Evolutionary conservation across 148 eudicot species (phyloP), one percentile per base, ranked within the genome.

Genomic region (Cornus controversa): DNA sequence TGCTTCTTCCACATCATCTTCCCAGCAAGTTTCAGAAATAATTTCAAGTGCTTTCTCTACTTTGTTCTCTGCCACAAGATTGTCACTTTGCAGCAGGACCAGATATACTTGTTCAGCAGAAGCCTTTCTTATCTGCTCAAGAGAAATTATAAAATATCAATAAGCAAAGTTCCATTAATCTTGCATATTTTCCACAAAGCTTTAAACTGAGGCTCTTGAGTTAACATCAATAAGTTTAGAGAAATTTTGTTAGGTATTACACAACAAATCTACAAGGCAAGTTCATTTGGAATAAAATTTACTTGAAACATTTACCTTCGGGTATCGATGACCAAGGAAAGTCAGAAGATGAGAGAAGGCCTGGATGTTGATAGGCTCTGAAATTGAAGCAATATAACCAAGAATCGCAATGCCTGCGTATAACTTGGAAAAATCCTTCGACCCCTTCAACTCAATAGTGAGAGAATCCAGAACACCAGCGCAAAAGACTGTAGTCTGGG

Each of bases 51-150:
- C 94, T 79, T 85, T 88, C 82, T 93, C 93, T 68, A 86, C 37
- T 74, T 90, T 85, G 73, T 87, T 89, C 42, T 88, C 94, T 3
- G 86, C 74, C 60, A 93, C 73, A 66, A 96, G 88, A 79, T 79
- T 77, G 34, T 76, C 94, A 65, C 90, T 91, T 87, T 91, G 93
- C 74, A 90, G 75, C n/a, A 96, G 91, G 70, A 93, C 93, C 25
- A 93, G 91, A 78, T 93, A 93, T 9, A 93, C 97, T 87, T 96
- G 97, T 40, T 96, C 99, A 4, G 98, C 98, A 76, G 90, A 83
- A 80, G 90, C 86, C 84, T 91, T 93, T 75, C 99, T 89, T 11
- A 96, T 93, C 99, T 96, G 89, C 6, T 40, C 31, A 47, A 66
- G 28, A 62, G 23, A 73, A 40, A 79, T 50, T 42, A 37, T 47